Conservation (phyloP, 495 filamentous ascomycete genomes). For the Aspergillus asperescens region DNA sequence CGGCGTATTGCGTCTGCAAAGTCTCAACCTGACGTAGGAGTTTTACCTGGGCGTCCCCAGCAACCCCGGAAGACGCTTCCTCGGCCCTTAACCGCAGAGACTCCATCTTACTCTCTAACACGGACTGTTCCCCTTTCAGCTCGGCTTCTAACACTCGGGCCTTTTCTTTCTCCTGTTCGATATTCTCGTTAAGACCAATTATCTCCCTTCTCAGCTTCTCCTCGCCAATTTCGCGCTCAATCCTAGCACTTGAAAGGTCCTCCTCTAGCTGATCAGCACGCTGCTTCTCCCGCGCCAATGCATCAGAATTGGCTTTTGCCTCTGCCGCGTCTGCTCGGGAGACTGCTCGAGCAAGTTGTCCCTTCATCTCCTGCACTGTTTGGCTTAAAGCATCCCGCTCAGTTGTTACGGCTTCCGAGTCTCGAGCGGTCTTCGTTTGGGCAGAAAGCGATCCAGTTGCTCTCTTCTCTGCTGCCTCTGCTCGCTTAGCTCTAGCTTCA, state of each 20-base stretch:
- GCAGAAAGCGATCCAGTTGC: conserved; percentile 59
- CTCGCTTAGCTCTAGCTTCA: conserved; percentile 56
- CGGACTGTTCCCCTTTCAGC: conserved; percentile 70
- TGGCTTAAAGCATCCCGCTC: conserved; percentile 63
- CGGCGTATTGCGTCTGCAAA: conserved; percentile 88
- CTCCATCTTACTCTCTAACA: conserved; percentile 87
- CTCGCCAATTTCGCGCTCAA: conserved; percentile 69
- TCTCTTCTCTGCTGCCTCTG: conserved; percentile 61
- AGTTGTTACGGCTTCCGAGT: conserved; percentile 59
- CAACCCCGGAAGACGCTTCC: conserved; percentile 78
- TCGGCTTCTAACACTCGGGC: conserved; percentile 68
- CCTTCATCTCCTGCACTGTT: conserved; percentile 63
- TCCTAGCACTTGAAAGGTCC: conserved; percentile 61
- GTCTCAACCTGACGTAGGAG: conserved; percentile 92
- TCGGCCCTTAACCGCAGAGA: conserved; percentile 78
- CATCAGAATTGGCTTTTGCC: conserved; percentile 58
- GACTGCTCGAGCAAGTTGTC: conserved; percentile 62
- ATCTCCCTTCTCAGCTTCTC: conserved; percentile 68
- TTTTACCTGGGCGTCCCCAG: conserved; percentile 82
- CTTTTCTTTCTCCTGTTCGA: conserved; percentile 69
- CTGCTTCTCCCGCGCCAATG: conserved; percentile 64
- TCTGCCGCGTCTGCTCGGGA: conserved; percentile 64
- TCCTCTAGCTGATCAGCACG: conserved; percentile 65
- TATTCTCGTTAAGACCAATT: conserved; percentile 60
- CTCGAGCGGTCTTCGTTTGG: conserved; percentile 63